phyloP scores from a whole-genome alignment of 768 basidiomycete genomes.

The Russula earlei region DNA sequence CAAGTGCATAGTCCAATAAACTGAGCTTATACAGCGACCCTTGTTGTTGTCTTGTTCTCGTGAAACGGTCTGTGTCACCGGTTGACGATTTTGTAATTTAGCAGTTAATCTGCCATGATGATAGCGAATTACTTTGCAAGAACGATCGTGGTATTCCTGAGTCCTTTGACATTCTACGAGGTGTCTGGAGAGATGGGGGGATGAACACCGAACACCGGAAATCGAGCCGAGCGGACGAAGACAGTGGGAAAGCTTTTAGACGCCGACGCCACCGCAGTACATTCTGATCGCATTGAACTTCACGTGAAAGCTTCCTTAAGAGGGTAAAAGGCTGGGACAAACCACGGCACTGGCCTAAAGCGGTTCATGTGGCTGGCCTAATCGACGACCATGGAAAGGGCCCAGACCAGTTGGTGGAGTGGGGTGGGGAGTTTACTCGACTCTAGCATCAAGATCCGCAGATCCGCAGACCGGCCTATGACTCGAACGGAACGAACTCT shows the following conservation, averaged over 20 bases:
- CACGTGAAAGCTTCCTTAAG: background rate
- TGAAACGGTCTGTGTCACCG: background rate
- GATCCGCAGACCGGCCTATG: background rate
- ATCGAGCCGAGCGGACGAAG: no score
- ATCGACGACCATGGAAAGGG: background rate
- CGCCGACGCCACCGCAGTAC: background rate
- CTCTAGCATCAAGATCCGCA: no score
- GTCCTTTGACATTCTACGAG: no score
- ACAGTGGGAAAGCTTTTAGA: background rate
- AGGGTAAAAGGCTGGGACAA: background rate
- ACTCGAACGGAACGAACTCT: no score
- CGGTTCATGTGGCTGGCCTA: background rate
- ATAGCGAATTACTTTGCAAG: background rate
- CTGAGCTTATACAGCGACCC: no score
- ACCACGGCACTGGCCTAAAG: background rate
- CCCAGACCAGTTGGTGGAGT: background rate
- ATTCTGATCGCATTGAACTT: slow-evolving; percentile 12
- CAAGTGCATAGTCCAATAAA: background rate
- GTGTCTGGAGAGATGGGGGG: background rate
- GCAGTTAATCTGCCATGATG: background rate
- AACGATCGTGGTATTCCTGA: no score
- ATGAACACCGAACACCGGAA: no score
- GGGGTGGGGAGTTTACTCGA: no score
- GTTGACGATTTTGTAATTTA: background rate
- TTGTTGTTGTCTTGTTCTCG: no score